phyloP scores from a whole-genome alignment of 257 asterid species.

The Solanum clarkiae region DNA sequence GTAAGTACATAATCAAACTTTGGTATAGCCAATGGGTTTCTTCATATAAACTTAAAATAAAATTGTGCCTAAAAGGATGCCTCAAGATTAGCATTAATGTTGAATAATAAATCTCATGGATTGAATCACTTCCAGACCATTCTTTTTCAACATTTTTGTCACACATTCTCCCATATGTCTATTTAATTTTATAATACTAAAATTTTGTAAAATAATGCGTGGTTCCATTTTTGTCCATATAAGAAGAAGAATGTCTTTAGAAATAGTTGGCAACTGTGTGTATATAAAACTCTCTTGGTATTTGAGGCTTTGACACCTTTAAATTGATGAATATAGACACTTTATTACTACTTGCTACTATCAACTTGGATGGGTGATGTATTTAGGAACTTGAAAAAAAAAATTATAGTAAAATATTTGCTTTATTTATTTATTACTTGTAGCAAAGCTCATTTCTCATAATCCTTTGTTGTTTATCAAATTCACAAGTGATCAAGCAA shows the following conservation, averaged over 20 bases:
- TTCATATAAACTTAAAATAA: background rate
- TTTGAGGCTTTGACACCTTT: background rate
- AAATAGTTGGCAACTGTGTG: too few species aligned
- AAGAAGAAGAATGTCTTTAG: background rate
- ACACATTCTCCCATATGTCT: slow-evolving; percentile 15
- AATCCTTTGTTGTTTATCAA: slow-evolving; percentile 1
- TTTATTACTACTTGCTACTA: background rate
- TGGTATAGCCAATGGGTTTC: slow-evolving; percentile 5
- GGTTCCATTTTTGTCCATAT: background rate
- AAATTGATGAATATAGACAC: background rate
- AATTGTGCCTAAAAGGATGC: background rate
- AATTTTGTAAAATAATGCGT: background rate
- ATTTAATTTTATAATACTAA: background rate
- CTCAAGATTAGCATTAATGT: slow-evolving; percentile 13
- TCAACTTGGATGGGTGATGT: background rate
- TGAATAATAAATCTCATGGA: slow-evolving; percentile 14
- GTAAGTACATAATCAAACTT: slow-evolving; percentile 8
- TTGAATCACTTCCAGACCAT: slow-evolving; percentile 31
- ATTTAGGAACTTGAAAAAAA: slow-evolving; percentile 28
- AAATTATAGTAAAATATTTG: background rate
- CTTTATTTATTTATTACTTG: background rate
- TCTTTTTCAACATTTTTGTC: background rate
- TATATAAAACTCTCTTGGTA: background rate
- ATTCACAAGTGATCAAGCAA: background rate
- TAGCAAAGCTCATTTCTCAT: slow-evolving; percentile 41